These are phyloP conservation scores for Mercurialis annua DNA, from an alignment of 345 rosid species.

Conservation along the genomic window DNA sequence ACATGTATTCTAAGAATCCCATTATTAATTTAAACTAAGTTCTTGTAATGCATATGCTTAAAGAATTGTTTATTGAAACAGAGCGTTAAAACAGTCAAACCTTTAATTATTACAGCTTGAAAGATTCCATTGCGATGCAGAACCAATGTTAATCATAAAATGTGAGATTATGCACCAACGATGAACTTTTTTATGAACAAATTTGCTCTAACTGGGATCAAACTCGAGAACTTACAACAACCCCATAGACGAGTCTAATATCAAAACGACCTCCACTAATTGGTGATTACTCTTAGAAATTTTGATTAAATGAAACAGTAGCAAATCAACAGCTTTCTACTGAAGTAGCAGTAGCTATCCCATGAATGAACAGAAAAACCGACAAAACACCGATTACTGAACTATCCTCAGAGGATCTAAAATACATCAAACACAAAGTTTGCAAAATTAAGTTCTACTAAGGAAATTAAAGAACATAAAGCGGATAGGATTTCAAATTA, in stretches of 20 bases:
- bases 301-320: too few relatives aligned
- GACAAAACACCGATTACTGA: neutral
- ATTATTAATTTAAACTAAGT: neutral
- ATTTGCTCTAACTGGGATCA: too few relatives aligned
- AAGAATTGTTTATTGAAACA: too few relatives aligned
- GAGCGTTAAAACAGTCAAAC: neutral
- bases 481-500: slow-evolving; percentile 5
- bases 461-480: slow-evolving; percentile 10
- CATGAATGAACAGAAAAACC: neutral
- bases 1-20: neutral
- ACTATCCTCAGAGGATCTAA: neutral
- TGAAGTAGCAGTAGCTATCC: too few relatives aligned
- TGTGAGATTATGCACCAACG: neutral
- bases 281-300: too few relatives aligned
- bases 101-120: neutral
- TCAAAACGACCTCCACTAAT: too few relatives aligned
- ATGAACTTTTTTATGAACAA: too few relatives aligned
- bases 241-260: too few relatives aligned
- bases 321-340: too few relatives aligned
- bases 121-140: neutral
- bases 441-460: neutral
- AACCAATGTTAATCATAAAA: neutral
- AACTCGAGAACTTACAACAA: too few relatives aligned
- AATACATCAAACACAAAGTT: slow-evolving; percentile 15
- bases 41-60: neutral